phyloP scores from a whole-genome alignment of 2,329 filamentous ascomycete genomes.

The Aspergillus sp. region DNA sequence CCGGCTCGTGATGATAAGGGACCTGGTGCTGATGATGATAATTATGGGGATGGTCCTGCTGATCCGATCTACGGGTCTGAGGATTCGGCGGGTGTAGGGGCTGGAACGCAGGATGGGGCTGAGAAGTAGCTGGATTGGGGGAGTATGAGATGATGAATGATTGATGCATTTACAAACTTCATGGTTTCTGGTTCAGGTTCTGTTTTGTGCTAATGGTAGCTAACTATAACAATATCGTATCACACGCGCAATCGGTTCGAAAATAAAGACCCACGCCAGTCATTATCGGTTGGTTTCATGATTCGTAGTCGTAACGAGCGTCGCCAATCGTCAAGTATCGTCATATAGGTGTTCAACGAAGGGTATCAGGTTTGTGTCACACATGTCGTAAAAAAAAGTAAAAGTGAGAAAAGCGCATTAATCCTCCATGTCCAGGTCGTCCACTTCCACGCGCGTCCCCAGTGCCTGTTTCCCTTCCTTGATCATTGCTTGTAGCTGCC shows the following conservation, averaged over 20 bases:
- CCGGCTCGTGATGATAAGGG: background rate
- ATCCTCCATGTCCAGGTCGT: conserved; percentile 47
- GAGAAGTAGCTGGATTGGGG: background rate
- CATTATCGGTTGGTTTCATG: background rate
- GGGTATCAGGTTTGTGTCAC: background rate
- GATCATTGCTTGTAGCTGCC: conserved; percentile 81
- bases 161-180: background rate
- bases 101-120: background rate
- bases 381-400: background rate
- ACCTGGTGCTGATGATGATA: background rate
- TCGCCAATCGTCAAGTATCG: background rate
- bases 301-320: conserved; percentile 1
- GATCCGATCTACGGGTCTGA: background rate
- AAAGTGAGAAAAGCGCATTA: conserved; percentile 13
- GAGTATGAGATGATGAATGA: background rate
- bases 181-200: background rate
- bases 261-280: background rate
- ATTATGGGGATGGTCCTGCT: no score
- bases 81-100: background rate
- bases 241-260: background rate
- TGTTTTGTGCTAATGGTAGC: background rate
- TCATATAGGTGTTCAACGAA: background rate
- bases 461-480: conserved; percentile 83
- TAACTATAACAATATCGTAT: conserved; percentile 3
- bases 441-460: conserved; percentile 70